A percentile compares a stretch with the other conserved stretches of the same genome.
Evolutionary conservation across 2,329 filamentous ascomycete genomes (phyloP).

Genomic region (Dothiorella sarmentorum): DNA sequence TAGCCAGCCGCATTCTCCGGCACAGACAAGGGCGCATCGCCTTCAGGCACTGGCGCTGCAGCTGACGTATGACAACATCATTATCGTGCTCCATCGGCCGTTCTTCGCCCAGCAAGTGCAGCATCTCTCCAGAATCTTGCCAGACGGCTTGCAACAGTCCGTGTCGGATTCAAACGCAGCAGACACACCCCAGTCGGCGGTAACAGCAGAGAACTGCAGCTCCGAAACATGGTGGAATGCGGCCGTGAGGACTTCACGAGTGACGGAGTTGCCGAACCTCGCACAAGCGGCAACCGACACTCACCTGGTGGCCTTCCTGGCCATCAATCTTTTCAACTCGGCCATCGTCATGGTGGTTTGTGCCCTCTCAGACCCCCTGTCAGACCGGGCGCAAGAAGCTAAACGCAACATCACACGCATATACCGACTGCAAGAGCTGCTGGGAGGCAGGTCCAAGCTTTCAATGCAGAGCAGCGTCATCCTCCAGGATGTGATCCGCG

Average conservation of each 20-base stretch:
- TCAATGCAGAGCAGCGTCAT: slow-evolving; percentile 35
- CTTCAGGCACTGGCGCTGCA: slow-evolving; percentile 44
- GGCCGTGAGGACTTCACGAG: slow-evolving; percentile 38
- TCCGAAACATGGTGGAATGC: slow-evolving; percentile 37
- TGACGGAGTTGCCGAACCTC: slow-evolving; percentile 35
- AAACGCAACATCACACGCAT: slow-evolving; percentile 44
- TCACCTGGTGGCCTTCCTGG: slow-evolving; percentile 45
- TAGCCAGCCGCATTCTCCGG: slow-evolving; percentile 19
- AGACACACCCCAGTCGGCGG: not conserved
- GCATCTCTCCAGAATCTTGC: slow-evolving; percentile 22
- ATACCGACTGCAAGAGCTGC: slow-evolving; percentile 39
- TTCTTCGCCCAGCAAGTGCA: slow-evolving; percentile 38
- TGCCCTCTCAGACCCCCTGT: slow-evolving; percentile 43
- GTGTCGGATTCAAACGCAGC: slow-evolving; percentile 1
- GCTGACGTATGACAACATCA: slow-evolving; percentile 43
- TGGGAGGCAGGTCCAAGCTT: slow-evolving; percentile 33
- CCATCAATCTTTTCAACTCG: slow-evolving; percentile 46
- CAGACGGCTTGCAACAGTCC: not conserved
- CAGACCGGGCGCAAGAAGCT: slow-evolving; percentile 41
- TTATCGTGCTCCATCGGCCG: slow-evolving; percentile 44
- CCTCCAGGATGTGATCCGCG: slow-evolving; percentile 23
- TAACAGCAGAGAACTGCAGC: slow-evolving; percentile 23
- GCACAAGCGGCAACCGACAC: slow-evolving; percentile 40
- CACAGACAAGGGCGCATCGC: slow-evolving; percentile 23
- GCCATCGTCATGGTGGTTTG: slow-evolving; percentile 44